These are phyloP conservation scores for Trichosporon sp. DNA, from an alignment of 1,284 basidiomycete species.

Conservation along the genomic window DNA sequence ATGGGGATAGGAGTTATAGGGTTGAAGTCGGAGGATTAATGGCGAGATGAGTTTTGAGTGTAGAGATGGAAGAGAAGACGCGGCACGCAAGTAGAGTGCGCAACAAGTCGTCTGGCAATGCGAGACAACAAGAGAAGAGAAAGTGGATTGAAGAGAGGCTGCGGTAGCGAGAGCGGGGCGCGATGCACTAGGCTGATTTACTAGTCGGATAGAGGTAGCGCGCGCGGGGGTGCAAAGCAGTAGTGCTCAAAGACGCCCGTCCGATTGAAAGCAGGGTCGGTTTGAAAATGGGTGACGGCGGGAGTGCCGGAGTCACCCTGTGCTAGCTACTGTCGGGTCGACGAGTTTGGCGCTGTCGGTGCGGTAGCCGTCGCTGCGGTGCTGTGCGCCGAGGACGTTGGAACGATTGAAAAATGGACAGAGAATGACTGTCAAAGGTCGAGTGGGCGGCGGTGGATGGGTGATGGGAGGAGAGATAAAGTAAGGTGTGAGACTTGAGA, in stretches of 20 bases:
- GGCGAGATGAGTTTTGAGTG: not conserved
- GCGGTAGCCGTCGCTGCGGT: not conserved
- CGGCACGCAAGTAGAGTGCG: not conserved
- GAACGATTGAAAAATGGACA: not conserved
- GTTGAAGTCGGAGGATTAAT: not conserved
- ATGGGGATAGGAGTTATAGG: not conserved
- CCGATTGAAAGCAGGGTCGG: not conserved
- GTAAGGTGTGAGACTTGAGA: not conserved
- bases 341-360: not conserved
- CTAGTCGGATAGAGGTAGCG: not conserved
- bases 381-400: not conserved
- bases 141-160: not conserved
- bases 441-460: constrained; percentile 2
- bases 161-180: not conserved
- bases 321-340: constrained; percentile 6
- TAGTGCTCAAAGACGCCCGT: not conserved
- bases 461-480: not conserved
- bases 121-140: not conserved
- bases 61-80: not conserved
- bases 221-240: not conserved
- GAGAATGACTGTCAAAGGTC: not conserved
- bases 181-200: not conserved
- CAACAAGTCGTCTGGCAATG: not conserved
- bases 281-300: constrained; percentile 10
- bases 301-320: not conserved